Percentiles rank a stretch among this genome's conserved stretches.
phyloP scores from a whole-genome alignment of 192 early-diverging fungal species.

The Coemansia sp. region DNA sequence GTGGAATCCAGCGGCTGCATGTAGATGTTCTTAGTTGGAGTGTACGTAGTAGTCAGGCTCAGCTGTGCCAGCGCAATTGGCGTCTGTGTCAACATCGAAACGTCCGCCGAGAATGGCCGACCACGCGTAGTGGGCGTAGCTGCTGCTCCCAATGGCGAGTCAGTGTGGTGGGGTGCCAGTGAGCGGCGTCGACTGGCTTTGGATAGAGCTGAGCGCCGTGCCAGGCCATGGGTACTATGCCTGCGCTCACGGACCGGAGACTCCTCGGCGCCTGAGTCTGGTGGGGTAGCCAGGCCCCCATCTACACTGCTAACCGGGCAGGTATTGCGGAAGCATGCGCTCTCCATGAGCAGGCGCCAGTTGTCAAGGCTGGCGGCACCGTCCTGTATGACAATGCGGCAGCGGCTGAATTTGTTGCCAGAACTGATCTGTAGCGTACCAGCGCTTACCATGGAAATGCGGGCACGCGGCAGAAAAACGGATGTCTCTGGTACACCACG shows the following conservation, averaged over 20 bases:
- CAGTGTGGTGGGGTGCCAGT: neutral
- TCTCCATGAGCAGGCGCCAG: conserved; percentile 45
- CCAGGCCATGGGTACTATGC: neutral
- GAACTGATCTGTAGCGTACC: conserved; percentile 39
- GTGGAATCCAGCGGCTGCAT: conserved; percentile 32
- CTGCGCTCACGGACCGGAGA: neutral
- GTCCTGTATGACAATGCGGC: conserved; percentile 47
- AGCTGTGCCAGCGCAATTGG: conserved; percentile 15
- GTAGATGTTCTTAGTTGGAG: conserved; percentile 34
- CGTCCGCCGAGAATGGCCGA: conserved; percentile 44
- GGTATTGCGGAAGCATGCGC: conserved; percentile 2
- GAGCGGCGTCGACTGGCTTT: neutral
- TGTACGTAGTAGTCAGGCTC: conserved; percentile 9
- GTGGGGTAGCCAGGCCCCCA: conserved; percentile 32
- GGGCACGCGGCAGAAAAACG: conserved; percentile 40
- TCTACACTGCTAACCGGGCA: neutral
- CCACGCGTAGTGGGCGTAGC: conserved; percentile 22
- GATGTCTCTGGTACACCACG: conserved; percentile 46
- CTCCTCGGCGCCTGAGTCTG: conserved; percentile 39
- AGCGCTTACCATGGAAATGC: conserved; percentile 12
- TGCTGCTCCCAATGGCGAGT: neutral
- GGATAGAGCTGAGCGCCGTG: neutral
- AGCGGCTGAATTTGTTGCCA: conserved; percentile 37
- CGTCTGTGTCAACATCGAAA: conserved; percentile 38
- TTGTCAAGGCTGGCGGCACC: conserved; percentile 24